Evolutionary conservation across 2,329 filamentous ascomycete species (phyloP), one percentile per base, ranked within the genome.

Genomic region (Esteya vermicola): DNA sequence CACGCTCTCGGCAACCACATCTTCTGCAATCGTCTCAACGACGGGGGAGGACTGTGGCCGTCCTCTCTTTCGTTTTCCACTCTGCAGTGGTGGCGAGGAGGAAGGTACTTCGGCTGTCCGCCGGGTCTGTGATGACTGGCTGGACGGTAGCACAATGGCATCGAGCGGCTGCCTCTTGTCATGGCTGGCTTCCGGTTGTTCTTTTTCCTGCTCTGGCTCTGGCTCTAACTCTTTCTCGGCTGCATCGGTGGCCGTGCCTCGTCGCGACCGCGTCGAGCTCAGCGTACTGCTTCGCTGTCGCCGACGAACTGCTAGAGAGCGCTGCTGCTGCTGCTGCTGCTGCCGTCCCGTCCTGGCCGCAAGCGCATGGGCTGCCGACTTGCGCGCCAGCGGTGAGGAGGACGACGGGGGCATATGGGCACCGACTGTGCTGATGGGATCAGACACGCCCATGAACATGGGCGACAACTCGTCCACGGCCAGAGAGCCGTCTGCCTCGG

Each of bases 381-480:
- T 47, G 26, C 38, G 45, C 0, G 47, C 45, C 28, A 47, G 39
- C 10, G 47, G 47, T 21, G 47, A 48, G 7, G 47, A 48, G 4
- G 38, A 48, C 10, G n/a, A n/a, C n/a, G n/a, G n/a, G 40, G 19
- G 16, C 32, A 13, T 3, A 14, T 35, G 1, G 28, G 26, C 4
- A 4, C 31, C 3, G n/a, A 19, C 13, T 5, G 14, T 9, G 3
- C 28, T 14, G 5, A 27, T 30, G 4, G 10, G 19, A 2, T 28
- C 20, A 18, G 36, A 40, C 8, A 31, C 27, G 18, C 23, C 40
- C 16, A 21, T 30, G 28, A 40, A 27, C 3, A 44, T 27, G 2
- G 45, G 40, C 18, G 54, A 53, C 8, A 56, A 42, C 37, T 57
- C 55, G 41, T 57, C 53, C 20, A 51, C 30, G 6, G 49, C 50